A percentile compares a stretch with the other conserved stretches of the same genome.
Evolutionary conservation across 768 basidiomycete genomes (phyloP).

Genomic region (Clathrus columnatus): DNA sequence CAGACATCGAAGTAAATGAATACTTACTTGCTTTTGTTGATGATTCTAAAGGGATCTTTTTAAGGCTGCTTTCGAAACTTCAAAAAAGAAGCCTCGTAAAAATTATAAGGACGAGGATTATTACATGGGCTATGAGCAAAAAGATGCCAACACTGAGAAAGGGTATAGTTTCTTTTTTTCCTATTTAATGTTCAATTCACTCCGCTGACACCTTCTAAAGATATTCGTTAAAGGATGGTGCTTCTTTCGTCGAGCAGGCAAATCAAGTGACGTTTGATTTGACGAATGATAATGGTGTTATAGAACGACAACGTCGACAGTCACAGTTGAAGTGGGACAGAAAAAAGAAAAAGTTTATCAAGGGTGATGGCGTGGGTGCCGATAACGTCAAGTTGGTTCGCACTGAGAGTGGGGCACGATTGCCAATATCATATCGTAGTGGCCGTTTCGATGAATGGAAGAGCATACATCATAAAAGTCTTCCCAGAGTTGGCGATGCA

Average conservation of each 20-base stretch:
- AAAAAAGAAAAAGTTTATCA: constrained; percentile 90
- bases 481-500: constrained; percentile 78
- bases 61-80: constrained; percentile 60
- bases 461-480: constrained; percentile 55
- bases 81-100: constrained; percentile 36
- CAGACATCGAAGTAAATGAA: constrained; percentile 56
- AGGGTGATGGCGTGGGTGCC: constrained; percentile 75
- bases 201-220: constrained; percentile 31
- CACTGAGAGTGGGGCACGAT: constrained; percentile 83
- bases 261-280: constrained; percentile 75
- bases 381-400: constrained; percentile 92
- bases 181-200: background rate
- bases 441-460: constrained; percentile 97
- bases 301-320: constrained; percentile 44
- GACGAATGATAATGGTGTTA: constrained; percentile 61
- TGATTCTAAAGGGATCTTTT: background rate
- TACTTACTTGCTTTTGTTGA: background rate
- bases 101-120: constrained; percentile 73
- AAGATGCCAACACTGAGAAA: constrained; percentile 78
- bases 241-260: constrained; percentile 81
- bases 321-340: constrained; percentile 85
- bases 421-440: constrained; percentile 88
- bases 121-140: constrained; percentile 89
- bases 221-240: constrained; percentile 84
- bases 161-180: constrained; percentile 45